These are phyloP conservation scores for Dictyostelium purpureum DNA, from an alignment of 78 protist species.

Conservation along the genomic window DNA sequence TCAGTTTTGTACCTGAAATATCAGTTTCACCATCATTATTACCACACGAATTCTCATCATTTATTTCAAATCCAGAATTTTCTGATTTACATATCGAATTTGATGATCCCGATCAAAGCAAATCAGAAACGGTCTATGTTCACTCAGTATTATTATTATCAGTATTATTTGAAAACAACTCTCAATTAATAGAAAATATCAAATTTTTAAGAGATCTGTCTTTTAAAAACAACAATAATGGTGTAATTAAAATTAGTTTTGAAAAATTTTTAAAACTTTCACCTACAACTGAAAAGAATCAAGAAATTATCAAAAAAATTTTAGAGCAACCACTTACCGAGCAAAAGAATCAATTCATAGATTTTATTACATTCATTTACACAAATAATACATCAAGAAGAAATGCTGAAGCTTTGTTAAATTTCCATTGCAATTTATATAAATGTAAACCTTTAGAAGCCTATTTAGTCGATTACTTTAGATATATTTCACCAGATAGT, in stretches of 20 bases:
- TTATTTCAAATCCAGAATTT: neutral
- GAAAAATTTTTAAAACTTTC: neutral
- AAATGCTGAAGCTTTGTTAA: neutral
- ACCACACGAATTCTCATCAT: neutral
- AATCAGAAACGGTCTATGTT: neutral
- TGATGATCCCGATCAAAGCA: neutral
- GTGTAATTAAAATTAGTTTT: neutral
- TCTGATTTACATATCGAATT: constrained; percentile 1
- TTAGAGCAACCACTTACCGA: neutral
- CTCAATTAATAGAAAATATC: too few species aligned
- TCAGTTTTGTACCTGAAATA: neutral
- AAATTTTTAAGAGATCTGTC: too few species aligned
- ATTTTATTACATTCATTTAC: neutral
- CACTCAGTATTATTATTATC: neutral
- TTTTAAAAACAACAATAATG: neutral
- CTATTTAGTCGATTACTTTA: neutral
- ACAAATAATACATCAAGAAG: neutral
- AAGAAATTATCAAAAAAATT: neutral
- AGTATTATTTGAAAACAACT: neutral
- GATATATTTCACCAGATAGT: neutral
- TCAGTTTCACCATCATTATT: neutral
- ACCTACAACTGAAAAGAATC: neutral
- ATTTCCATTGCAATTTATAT: neutral
- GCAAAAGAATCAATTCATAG: neutral
- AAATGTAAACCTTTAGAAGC: neutral